phyloP scores from a whole-genome alignment of 495 filamentous ascomycete species.

The Glarea lozoyensis region DNA sequence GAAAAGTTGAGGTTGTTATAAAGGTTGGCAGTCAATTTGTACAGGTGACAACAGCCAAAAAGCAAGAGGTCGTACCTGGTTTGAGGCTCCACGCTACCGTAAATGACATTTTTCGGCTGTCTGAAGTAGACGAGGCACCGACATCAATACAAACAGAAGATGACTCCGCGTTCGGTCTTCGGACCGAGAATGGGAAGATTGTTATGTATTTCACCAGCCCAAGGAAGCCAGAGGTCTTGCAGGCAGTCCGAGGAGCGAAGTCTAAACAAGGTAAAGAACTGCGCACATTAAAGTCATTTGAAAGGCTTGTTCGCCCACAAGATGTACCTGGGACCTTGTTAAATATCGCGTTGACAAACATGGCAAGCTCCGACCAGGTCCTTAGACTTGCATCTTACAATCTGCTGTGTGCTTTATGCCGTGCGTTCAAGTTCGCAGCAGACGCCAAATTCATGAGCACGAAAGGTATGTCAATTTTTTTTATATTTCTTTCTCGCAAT shows the following conservation, averaged over 20 bases:
- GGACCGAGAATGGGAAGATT: conserved; percentile 57
- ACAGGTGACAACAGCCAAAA: conserved; percentile 57
- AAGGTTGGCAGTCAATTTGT: conserved; percentile 58
- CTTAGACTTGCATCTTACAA: conserved; percentile 55
- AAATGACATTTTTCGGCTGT: conserved; percentile 58
- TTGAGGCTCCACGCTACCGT: conserved; percentile 48
- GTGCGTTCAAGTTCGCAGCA: conserved; percentile 53
- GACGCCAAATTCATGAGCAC: conserved; percentile 48
- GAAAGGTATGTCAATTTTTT: conserved; percentile 40
- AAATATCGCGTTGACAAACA: conserved; percentile 55
- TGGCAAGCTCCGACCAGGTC: conserved; percentile 45
- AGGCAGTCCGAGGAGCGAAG: conserved; percentile 50
- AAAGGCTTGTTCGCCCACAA: conserved; percentile 54
- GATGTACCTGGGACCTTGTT: conserved; percentile 59
- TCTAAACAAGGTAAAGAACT: conserved; percentile 51
- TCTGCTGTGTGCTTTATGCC: conserved; percentile 50
- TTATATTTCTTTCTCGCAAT: not conserved
- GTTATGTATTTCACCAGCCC: conserved; percentile 58
- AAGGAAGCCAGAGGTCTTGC: conserved; percentile 49
- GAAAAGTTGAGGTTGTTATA: conserved; percentile 55
- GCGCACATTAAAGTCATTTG: conserved; percentile 43
- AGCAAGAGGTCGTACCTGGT: conserved; percentile 53
- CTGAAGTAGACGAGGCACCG: conserved; percentile 54
- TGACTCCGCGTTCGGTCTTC: conserved; percentile 56
- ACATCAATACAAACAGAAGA: conserved; percentile 54